A percentile compares a stretch with the other conserved stretches of the same genome.
phyloP scores from a whole-genome alignment of 306 rosid species.

The Vigna nakashimae region DNA sequence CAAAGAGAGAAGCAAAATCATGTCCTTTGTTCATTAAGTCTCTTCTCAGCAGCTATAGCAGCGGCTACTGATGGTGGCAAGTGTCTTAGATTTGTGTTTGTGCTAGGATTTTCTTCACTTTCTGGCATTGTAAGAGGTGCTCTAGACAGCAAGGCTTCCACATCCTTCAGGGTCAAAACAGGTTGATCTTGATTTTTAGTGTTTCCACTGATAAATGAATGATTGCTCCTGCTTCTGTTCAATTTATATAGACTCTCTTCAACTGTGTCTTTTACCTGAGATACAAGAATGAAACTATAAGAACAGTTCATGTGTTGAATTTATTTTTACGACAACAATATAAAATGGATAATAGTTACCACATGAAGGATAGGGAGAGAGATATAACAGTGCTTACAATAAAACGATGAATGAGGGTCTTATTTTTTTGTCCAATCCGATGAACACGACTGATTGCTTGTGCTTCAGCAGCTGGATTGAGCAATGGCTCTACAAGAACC shows the following conservation, averaged over 20 bases:
- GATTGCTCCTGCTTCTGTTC: conserved; percentile 73
- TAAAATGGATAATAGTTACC: neutral
- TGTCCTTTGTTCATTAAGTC: conserved; percentile 60
- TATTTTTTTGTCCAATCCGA: conserved; percentile 80
- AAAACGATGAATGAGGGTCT: conserved; percentile 88
- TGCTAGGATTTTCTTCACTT: conserved; percentile 54
- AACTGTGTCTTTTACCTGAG: conserved; percentile 85
- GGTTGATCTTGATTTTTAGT: conserved; percentile 85
- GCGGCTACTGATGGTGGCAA: conserved; percentile 90
- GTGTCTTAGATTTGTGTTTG: conserved; percentile 59
- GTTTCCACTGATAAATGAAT: conserved; percentile 79
- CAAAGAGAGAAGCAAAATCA: conserved; percentile 46
- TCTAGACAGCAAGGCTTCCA: conserved; percentile 72
- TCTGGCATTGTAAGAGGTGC: conserved; percentile 53
- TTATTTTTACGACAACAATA: neutral
- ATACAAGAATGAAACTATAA: conserved; percentile 21
- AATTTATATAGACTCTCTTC: conserved; percentile 89
- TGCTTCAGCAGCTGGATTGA: conserved; percentile 96
- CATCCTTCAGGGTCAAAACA: conserved; percentile 79
- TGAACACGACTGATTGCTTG: conserved; percentile 96
- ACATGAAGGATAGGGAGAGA: conserved; percentile 16
- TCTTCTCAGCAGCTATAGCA: conserved; percentile 87
- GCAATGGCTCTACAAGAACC: conserved; percentile 89
- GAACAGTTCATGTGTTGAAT: conserved; percentile 1
- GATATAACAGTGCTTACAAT: conserved; percentile 51